Conservation (phyloP, 208 protist genomes). For the Wallacemonas collosoma region DNA sequence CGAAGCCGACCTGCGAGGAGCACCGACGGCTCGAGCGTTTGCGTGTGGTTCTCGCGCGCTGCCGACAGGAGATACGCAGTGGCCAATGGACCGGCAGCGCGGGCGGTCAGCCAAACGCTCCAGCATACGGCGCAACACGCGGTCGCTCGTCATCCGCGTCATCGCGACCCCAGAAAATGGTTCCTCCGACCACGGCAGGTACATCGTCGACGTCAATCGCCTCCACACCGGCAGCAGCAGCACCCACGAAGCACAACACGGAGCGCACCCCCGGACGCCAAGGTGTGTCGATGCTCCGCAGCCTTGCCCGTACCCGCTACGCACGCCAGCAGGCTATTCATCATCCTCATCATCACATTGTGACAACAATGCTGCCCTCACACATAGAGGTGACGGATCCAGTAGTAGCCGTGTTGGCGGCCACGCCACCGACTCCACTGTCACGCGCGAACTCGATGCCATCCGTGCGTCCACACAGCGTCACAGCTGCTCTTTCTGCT, state of each 20-base stretch:
- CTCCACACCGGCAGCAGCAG: no score
- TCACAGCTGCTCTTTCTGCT: no score
- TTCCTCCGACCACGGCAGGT: neutral
- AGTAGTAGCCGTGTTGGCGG: neutral
- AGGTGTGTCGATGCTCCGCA: neutral
- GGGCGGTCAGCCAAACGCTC: neutral
- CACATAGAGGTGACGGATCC: slow-evolving; percentile 40
- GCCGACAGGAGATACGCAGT: slow-evolving; percentile 34
- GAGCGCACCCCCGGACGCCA: neutral
- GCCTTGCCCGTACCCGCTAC: slow-evolving; percentile 7
- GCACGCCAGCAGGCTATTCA: slow-evolving; percentile 31
- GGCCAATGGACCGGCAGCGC: slow-evolving; percentile 27
- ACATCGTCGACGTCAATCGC: neutral
- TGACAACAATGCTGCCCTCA: slow-evolving; percentile 63
- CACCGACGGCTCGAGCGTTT: slow-evolving; percentile 37
- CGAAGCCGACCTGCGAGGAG: slow-evolving; percentile 40
- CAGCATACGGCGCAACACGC: neutral
- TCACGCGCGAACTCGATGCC: no score
- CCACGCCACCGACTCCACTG: neutral
- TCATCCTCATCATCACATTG: slow-evolving; percentile 25
- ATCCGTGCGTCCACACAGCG: no score
- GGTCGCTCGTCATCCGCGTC: neutral
- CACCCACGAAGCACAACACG: neutral
- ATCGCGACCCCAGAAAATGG: neutral
- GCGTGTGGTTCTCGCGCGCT: slow-evolving; percentile 36